Evolutionary conservation across 169 alveolate genomes (phyloP), one percentile per base, ranked within the genome.

Genomic region (Plasmodium adleri): DNA sequence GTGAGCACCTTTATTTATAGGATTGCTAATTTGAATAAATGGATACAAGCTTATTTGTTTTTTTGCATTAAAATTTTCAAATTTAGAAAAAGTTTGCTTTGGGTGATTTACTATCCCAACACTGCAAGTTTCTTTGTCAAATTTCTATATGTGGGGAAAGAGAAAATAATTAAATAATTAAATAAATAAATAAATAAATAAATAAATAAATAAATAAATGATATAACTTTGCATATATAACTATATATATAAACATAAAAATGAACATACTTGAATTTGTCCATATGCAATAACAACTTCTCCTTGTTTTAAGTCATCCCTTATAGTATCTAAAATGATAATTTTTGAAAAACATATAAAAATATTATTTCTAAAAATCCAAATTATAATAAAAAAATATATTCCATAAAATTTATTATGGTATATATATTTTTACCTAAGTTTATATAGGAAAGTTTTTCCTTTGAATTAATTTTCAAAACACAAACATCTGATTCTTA

Each of bases 21-120:
- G 78, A 67, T 78, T 78, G 74, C 78, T 64, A 64, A 78, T 78
- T 66, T 78, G 89, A 64, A 78, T 66, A 59, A 78, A 78, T 24
- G 89, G 89, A 24, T 78, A 78, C 9, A 78, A 24, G 26, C 78
- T 49, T 56, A 76, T 17, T 59, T 78, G 13, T 45, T 67, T 43
- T 20, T 78, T 56, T 52, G 52, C 78, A 66, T 22, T 66, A 78
- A 78, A 78, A 43, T 50, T 78, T 64, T 20, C 63, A 49, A 78
- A 78, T 43, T 49, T 78, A 17, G 89, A 32, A 45, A 78, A 78
- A 0, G 89, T 78, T 43, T 78, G 89, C 63, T 71, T 78, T 13
- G 89, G 89, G 15, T 78, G 89, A 54, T 78, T 78, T 17, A 78
- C 89, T 45, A 78, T 45, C 17, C 89, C 89, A 58, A 78, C 22